Base-by-base conservation (phyloP, 768 basidiomycete genomes). In the Tylopilus plumbeoviolaceoides region DNA sequence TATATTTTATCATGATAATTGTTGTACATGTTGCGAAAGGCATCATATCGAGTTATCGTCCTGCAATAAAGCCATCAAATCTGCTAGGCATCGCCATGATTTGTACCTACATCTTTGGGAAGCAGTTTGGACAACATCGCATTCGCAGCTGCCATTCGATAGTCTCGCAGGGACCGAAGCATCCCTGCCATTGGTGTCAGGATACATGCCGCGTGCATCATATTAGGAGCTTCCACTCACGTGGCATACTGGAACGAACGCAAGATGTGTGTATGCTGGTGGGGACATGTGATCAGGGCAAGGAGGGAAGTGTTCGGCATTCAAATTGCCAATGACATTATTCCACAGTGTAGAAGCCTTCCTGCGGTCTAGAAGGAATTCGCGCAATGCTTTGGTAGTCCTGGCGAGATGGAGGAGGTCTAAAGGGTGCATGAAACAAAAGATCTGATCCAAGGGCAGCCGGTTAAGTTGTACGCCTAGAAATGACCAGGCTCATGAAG, bases 351-450 rank as follows among this genome's bases (percentile, higher is more conserved):
- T 43, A 17, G 46, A 49, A 2, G 60, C 55, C 23, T 42, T 52
- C 6, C 49, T 33, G 35, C 55, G 64, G 28, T 57, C 57, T 23
- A 69, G 56, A 1, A 73, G 54, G 15, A 70, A 59, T 7, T 28
- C 31, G 17, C 70, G 63, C 11, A 73, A 60, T 7, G 52, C 60
- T 33, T 72, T 71, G 9, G 61, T 64, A 18, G 62, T 62, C 31
- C 70, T 61, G n/a, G 66, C 40, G 4, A 74, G 62, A 25, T 67
- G 54, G 21, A 73, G 63, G 8, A 73, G 51, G 47, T 73, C 68
- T 5, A 65, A 31, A 1, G 73, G 71, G 9, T 66, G 61, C 12
- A 72, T 50, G 49, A 63, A 50, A 5, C 59, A 57, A 23, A 72
- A 64, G 28, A 70, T 44, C 58, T 59, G 17, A 7, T 10, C 18